Base-by-base conservation (phyloP, 2,329 filamentous ascomycete genomes). In the Venturia aucupariae region DNA sequence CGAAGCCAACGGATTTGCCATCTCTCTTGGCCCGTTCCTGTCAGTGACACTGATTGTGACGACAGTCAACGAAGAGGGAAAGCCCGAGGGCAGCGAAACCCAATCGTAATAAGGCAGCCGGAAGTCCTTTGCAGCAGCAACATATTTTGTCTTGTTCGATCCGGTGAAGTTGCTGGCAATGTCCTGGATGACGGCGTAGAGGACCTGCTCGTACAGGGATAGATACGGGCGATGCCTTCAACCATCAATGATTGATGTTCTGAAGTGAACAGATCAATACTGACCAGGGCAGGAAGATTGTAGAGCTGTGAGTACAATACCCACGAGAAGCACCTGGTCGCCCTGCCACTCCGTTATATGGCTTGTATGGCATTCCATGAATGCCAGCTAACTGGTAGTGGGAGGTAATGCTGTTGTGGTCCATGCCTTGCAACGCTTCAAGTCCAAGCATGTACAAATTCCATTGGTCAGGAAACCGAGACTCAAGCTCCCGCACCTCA, bases 211-310 rank as follows among this genome's bases (percentile, higher is more conserved):
- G 67, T 79, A 85, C 1, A 88, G 75, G 2, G 83, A 79, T 42
- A 95, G 77, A 73, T 94, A 95, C 0, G 90, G 89, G 24, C 91
- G 83, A 78, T 96, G 91, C 77, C 73, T 94, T 95, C 0, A 90
- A 32, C 2, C n/a, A 22, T n/a, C 17, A 55, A 30, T 19, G 27
- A 30, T 10, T 17, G 13, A 35, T 6, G 27, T n/a, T 10, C 2
- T 11, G 13, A 35, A 15, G 6, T 30, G 24, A n/a, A 24, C 5
- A 27, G 3, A 48, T 7, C 3, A 24, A 19, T 19, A 55, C 88
- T 24, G 96, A 91, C 91, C 91, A 96, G 38, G 86, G 83, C n/a
- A 89, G 82, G 72, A 96, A 94, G 17, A 95, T 76, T 41, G 88
- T 84, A 3, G 90, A 91, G 35, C 81, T 83, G 73, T 96, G 92